Base-by-base conservation (phyloP, 2,329 filamentous ascomycete genomes). In the Didymella keratinophila region DNA sequence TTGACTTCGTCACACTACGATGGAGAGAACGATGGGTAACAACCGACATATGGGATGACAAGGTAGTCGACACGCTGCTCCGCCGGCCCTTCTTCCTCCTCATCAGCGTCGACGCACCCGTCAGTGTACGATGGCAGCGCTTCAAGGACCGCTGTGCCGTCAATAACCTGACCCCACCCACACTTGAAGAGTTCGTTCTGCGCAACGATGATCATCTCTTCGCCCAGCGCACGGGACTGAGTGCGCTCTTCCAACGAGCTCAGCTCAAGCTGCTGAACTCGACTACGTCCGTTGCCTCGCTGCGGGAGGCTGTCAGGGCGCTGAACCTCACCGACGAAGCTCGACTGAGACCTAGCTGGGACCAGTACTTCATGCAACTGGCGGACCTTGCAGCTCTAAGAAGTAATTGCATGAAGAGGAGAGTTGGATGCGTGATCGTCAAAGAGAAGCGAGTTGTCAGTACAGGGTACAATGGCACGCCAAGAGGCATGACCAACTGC, bases 381-480 rank as follows among this genome's bases (percentile, higher is more conserved):
- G 93, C 95, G 5, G 92, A 91, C 32, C 86, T 99, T 46, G 95
- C 95, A 8, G 91, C 94, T 0, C 90, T 92, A 67, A 86, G 95
- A 64, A 92, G 89, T 73, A 99, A 99, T 78, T 99, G 95, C 81
- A 99, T 99, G 95, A 97, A 98, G 80, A 86, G 95, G 28, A 88
- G 94, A 64, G 95, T 99, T 1, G 95, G 95, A 8, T 97, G 93
- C 78, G 95, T 98, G 7, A 84, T 99, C 10, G 93, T 98, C 32
- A 84, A 89, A 63, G 89, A 93, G 72, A 89, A 88, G 70, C 87
- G 93, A 67, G 95, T 99, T 63, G 91, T 98, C 66, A 92, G 89
- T 73, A 99, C 95, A 0, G 95, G 95, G 20, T 99, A 99, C 81
- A 99, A 99, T 78, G 95, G 95, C 61, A 98, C 95, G n/a, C 93